Percentiles rank a stretch among this genome's conserved stretches.
phyloP scores from a whole-genome alignment of 1,139 yeast species.

The Blastobotrys serpentis region DNA sequence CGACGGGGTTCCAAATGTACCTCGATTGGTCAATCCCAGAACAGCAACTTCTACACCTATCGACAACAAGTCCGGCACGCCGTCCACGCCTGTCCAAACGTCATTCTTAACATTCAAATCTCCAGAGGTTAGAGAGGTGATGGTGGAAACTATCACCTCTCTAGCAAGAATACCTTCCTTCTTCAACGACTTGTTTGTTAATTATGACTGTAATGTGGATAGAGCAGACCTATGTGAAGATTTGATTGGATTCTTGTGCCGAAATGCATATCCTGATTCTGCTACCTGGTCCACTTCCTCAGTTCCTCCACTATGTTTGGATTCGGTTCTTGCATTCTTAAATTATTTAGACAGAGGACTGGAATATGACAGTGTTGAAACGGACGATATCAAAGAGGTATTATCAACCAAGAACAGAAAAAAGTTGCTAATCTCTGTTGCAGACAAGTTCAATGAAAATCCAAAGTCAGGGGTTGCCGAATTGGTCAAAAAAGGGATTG shows the following conservation, averaged over 20 bases:
- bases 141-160: conserved; percentile 80
- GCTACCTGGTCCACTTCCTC: conserved; percentile 74
- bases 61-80: conserved; percentile 17
- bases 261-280: conserved; percentile 76
- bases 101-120: conserved; percentile 26
- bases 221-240: conserved; percentile 76
- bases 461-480: conserved; percentile 73
- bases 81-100: conserved; percentile 24
- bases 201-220: conserved; percentile 90
- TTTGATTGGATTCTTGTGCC: conserved; percentile 67
- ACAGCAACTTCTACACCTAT: conserved; percentile 25
- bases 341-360: conserved; percentile 64
- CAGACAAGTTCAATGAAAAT: conserved; percentile 69
- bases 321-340: conserved; percentile 73
- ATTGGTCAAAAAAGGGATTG: conserved; percentile 62
- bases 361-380: conserved; percentile 18
- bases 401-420: conserved; percentile 53
- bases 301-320: conserved; percentile 92
- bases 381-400: conserved; percentile 25
- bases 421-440: conserved; percentile 71
- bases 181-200: conserved; percentile 73
- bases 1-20: conserved; percentile 42
- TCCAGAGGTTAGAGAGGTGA: conserved; percentile 68
- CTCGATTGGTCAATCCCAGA: conserved; percentile 35
- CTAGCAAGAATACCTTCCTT: conserved; percentile 75